Conservation (phyloP, 1,284 basidiomycete genomes). For the Sanghuangporus weigelae region DNA sequence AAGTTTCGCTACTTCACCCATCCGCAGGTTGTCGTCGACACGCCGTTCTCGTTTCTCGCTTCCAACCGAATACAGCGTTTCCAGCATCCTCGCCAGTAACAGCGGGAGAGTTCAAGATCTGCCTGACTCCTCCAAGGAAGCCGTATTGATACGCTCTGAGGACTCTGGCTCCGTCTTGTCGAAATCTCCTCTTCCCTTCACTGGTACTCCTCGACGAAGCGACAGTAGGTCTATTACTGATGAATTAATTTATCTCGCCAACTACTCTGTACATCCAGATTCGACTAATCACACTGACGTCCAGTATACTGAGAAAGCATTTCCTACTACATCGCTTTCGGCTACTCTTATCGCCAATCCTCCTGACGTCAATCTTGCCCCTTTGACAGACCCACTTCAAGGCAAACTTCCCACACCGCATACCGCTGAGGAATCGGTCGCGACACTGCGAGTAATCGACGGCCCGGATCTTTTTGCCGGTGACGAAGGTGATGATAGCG, state of each 20-base stretch:
- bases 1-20: background rate
- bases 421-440: background rate
- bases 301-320: too few species aligned
- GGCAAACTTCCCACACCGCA: background rate
- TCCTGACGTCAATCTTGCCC: too few species aligned
- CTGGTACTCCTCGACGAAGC: background rate
- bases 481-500: slow-evolving; percentile 7
- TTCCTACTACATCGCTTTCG: too few species aligned
- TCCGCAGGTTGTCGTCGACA: background rate
- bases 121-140: background rate
- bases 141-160: background rate
- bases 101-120: too few species aligned
- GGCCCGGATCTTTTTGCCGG: slow-evolving; percentile 13
- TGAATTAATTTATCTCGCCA: background rate
- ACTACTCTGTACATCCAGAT: too few species aligned
- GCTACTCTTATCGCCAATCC: too few species aligned
- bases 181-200: background rate
- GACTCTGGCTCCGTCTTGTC: background rate
- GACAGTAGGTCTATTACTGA: background rate
- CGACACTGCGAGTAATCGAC: background rate
- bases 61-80: background rate
- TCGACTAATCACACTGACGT: too few species aligned
- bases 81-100: background rate
- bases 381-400: too few species aligned
- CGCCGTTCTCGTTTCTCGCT: background rate